These are phyloP conservation scores for Podaxis mareebaensis DNA, from an alignment of 768 basidiomycete genomes.

Conservation along the genomic window DNA sequence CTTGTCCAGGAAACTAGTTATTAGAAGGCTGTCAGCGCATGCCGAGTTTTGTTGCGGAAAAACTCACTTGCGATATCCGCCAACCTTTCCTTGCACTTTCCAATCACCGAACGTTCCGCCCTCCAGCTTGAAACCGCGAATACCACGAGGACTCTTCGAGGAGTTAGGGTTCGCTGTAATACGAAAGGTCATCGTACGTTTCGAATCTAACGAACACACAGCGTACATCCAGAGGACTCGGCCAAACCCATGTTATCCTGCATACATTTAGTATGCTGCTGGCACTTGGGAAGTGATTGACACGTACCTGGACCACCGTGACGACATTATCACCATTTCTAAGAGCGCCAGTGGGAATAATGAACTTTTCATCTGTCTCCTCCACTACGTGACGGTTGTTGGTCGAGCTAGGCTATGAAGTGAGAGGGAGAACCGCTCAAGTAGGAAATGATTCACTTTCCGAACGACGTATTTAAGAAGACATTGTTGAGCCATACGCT, in stretches of 20 bases:
- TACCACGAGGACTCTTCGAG: slow-evolving; percentile 74
- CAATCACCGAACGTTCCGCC: slow-evolving; percentile 59
- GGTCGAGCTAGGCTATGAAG: slow-evolving; percentile 47
- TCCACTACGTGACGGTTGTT: slow-evolving; percentile 60
- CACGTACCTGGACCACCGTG: slow-evolving; percentile 70
- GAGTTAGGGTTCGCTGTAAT: slow-evolving; percentile 43
- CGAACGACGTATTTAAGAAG: slow-evolving; percentile 72
- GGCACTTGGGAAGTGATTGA: neutral
- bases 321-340: slow-evolving; percentile 68
- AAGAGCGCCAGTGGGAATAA: slow-evolving; percentile 55
- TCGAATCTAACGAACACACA: neutral
- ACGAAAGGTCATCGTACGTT: neutral
- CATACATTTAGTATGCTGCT: neutral
- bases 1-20: slow-evolving; percentile 71
- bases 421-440: neutral
- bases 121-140: slow-evolving; percentile 74
- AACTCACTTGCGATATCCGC: slow-evolving; percentile 64
- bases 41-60: neutral
- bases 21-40: neutral
- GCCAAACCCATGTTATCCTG: slow-evolving; percentile 83
- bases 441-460: slow-evolving; percentile 53
- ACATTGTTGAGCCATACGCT: slow-evolving; percentile 78
- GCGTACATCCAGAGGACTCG: slow-evolving; percentile 49
- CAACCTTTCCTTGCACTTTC: slow-evolving; percentile 77
- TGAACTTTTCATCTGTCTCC: slow-evolving; percentile 69